Percentiles rank a stretch among this genome's conserved stretches.
These are phyloP conservation scores for Dichomitus squalens DNA, from an alignment of 1,284 basidiomycete genomes.

Conservation along the genomic window DNA sequence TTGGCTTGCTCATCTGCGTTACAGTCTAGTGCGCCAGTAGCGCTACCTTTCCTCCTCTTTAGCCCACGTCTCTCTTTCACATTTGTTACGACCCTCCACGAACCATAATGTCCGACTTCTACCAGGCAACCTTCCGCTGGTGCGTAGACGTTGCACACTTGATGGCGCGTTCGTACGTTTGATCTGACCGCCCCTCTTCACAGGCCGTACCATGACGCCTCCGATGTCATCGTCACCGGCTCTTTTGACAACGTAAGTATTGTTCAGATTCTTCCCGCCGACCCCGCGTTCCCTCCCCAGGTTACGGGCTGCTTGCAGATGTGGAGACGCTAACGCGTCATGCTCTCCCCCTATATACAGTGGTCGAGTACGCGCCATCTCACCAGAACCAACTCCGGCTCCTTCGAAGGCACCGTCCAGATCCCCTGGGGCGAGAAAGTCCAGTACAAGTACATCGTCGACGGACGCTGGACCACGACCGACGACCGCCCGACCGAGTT, in stretches of 20 bases:
- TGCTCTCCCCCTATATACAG: slow-evolving; percentile 36
- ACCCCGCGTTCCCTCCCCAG: neutral
- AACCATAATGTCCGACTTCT: slow-evolving; percentile 26
- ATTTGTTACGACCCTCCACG: slow-evolving; percentile 16
- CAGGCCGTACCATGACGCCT: slow-evolving; percentile 59
- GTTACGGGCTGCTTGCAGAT: neutral
- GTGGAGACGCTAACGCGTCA: slow-evolving; percentile 6
- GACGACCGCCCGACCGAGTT: slow-evolving; percentile 60
- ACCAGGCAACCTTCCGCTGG: slow-evolving; percentile 29
- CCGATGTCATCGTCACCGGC: slow-evolving; percentile 70
- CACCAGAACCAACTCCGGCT: slow-evolving; percentile 48
- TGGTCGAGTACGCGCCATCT: slow-evolving; percentile 68
- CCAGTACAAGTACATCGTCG: slow-evolving; percentile 79
- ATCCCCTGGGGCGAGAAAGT: slow-evolving; percentile 69
- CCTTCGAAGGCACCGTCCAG: slow-evolving; percentile 54
- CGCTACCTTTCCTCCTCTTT: slow-evolving; percentile 14
- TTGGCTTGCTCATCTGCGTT: neutral
- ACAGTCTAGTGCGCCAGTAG: slow-evolving; percentile 15
- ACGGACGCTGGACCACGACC: slow-evolving; percentile 66
- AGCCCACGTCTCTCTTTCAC: slow-evolving; percentile 9
- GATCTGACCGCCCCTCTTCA: neutral
- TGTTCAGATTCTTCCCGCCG: neutral
- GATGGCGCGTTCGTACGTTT: neutral
- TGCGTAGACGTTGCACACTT: slow-evolving; percentile 1
- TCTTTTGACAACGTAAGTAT: slow-evolving; percentile 73